Conservation (phyloP, 768 basidiomycete species). For the Xerocomus potaroensis region DNA sequence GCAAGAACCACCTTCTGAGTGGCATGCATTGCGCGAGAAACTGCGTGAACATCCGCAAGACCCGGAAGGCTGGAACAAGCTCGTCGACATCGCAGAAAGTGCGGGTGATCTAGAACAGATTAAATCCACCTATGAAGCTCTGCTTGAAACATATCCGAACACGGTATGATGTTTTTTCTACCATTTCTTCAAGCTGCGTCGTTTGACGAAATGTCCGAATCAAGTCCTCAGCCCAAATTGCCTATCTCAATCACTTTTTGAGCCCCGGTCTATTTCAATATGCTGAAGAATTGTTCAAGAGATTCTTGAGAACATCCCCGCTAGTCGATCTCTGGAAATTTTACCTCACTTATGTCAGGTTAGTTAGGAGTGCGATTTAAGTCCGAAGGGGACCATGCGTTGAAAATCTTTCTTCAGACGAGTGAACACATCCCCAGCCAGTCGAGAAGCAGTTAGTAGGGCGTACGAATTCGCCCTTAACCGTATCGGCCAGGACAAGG, state of each 20-base stretch:
- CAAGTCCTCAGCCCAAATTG: slow-evolving; percentile 80
- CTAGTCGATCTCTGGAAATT: slow-evolving; percentile 90
- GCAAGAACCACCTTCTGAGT: slow-evolving; percentile 53
- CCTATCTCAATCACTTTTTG: slow-evolving; percentile 76
- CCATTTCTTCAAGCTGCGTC: slow-evolving; percentile 20
- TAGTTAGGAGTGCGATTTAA: slow-evolving; percentile 30
- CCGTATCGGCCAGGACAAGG: slow-evolving; percentile 88
- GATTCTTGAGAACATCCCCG: slow-evolving; percentile 79
- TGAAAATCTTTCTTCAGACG: slow-evolving; percentile 42
- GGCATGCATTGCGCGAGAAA: slow-evolving; percentile 57
- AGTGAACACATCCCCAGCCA: slow-evolving; percentile 59
- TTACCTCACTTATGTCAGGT: slow-evolving; percentile 92
- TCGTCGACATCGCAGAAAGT: slow-evolving; percentile 73
- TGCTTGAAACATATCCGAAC: slow-evolving; percentile 86
- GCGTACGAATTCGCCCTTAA: slow-evolving; percentile 93
- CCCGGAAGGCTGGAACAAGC: slow-evolving; percentile 71
- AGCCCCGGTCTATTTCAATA: slow-evolving; percentile 61
- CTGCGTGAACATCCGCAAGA: slow-evolving; percentile 68
- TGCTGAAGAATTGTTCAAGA: slow-evolving; percentile 86
- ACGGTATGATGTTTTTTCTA: slow-evolving; percentile 59
- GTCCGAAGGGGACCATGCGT: slow-evolving; percentile 4
- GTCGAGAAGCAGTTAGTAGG: slow-evolving; percentile 75
- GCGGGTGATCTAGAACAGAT: slow-evolving; percentile 77
- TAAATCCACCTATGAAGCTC: slow-evolving; percentile 73
- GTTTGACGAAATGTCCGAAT: slow-evolving; percentile 22